phyloP scores from a whole-genome alignment of 495 filamentous ascomycete species.

The Zalerion maritima region DNA sequence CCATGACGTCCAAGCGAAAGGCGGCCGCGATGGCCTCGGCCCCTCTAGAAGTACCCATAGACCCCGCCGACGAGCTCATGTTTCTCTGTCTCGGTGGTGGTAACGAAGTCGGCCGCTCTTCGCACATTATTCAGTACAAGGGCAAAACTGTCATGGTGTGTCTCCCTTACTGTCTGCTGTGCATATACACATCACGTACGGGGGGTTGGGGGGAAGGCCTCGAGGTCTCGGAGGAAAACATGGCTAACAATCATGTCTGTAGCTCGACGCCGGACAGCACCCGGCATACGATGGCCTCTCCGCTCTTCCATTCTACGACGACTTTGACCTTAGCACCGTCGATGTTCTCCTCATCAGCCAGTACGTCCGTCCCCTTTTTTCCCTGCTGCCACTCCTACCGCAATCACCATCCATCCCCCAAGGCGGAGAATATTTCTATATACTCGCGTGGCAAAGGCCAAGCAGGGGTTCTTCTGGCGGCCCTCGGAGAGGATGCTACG shows the following conservation, averaged over 20 bases:
- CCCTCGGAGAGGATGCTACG: no score
- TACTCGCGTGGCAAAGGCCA: no score
- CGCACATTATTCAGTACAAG: conserved; percentile 97
- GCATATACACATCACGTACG: conserved; percentile 11
- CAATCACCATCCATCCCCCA: no score
- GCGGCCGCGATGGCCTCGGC: conserved; percentile 47
- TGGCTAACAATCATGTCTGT: conserved; percentile 10
- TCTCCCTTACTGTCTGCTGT: conserved; percentile 5
- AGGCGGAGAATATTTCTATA: no score
- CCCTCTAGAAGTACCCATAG: conserved; percentile 51
- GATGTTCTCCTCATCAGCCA: conserved; percentile 96
- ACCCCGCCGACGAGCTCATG: conserved; percentile 73
- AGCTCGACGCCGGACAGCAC: conserved; percentile 95
- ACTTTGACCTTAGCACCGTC: conserved; percentile 93
- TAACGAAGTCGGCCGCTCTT: conserved; percentile 93
- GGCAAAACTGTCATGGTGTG: conserved; percentile 96
- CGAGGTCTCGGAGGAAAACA: no score
- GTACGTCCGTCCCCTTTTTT: conserved; percentile 44
- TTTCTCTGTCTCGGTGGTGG: conserved; percentile 90
- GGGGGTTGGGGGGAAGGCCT: no score
- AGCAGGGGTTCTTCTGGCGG: no score
- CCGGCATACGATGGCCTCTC: conserved; percentile 93
- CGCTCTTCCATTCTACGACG: conserved; percentile 90
- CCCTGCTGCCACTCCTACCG: neutral
- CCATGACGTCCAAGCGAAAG: conserved; percentile 67